These are phyloP conservation scores for Ophiostoma novo-ulmi DNA, from an alignment of 2,329 filamentous ascomycete species.

Conservation along the genomic window DNA sequence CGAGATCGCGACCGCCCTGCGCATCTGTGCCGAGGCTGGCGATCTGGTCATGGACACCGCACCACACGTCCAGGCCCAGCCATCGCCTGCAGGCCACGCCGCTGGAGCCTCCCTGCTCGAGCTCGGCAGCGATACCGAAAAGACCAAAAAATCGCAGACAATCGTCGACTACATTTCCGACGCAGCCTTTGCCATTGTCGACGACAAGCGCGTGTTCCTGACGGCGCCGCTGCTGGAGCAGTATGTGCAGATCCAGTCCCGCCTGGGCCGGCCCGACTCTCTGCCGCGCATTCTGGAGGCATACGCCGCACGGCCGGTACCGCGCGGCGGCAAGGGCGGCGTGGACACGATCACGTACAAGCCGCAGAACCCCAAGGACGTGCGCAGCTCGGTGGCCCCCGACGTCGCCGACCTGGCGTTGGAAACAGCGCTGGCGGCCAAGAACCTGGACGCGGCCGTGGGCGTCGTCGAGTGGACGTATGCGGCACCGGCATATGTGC, in stretches of 20 bases:
- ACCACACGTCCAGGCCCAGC: conserved; percentile 35
- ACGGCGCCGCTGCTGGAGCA: conserved; percentile 63
- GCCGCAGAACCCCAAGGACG: conserved; percentile 57
- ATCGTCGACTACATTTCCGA: conserved; percentile 50
- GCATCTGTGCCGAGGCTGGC: conserved; percentile 43
- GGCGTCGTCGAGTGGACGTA: conserved; percentile 68
- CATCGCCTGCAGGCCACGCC: not conserved
- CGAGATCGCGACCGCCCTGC: conserved; percentile 42
- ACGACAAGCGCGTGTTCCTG: conserved; percentile 73
- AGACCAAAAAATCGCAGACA: not conserved
- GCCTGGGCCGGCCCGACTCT: conserved; percentile 66
- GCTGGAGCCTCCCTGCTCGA: conserved; percentile 40
- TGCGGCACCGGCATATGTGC: conserved; percentile 59
- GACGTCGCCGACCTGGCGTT: conserved; percentile 68
- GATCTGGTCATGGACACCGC: conserved; percentile 33
- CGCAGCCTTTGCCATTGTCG: conserved; percentile 64
- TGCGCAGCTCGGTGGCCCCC: conserved; percentile 64
- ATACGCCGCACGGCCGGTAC: conserved; percentile 76
- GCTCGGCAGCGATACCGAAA: conserved; percentile 30
- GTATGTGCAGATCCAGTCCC: conserved; percentile 72
- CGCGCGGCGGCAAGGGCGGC: conserved; percentile 50
- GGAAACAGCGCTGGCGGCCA: conserved; percentile 70
- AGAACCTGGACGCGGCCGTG: conserved; percentile 72
- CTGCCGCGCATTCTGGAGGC: conserved; percentile 75
- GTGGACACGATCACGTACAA: conserved; percentile 47